These are phyloP conservation scores for Abrus pulchellus DNA, from an alignment of 306 rosid genomes.

Conservation along the genomic window DNA sequence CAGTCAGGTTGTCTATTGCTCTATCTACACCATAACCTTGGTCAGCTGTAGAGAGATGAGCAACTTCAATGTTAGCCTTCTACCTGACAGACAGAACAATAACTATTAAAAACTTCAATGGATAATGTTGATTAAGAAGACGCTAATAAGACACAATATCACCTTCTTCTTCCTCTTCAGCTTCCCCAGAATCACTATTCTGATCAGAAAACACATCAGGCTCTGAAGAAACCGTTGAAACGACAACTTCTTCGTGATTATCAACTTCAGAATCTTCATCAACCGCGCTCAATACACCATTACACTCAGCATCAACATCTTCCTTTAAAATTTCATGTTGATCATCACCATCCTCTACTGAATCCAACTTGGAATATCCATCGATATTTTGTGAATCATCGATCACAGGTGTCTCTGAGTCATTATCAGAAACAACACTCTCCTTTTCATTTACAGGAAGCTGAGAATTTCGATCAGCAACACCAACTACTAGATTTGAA, in stretches of 20 bases:
- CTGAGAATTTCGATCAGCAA: constrained; percentile 46
- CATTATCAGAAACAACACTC: constrained; percentile 39
- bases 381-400: constrained; percentile 33
- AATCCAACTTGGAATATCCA: constrained; percentile 39
- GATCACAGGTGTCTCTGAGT: constrained; percentile 30
- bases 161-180: constrained; percentile 52
- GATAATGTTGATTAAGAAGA: constrained; percentile 41
- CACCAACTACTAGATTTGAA: constrained; percentile 40
- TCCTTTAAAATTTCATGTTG: constrained; percentile 18
- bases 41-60: constrained; percentile 63
- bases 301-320: constrained; percentile 40
- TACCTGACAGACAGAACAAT: constrained; percentile 56
- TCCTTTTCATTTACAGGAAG: constrained; percentile 31
- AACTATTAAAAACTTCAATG: constrained; percentile 52
- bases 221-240: constrained; percentile 33
- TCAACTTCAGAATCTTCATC: constrained; percentile 42
- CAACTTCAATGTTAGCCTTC: constrained; percentile 65
- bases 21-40: constrained; percentile 30
- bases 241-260: constrained; percentile 22
- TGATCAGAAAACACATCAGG: constrained; percentile 35
- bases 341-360: constrained; percentile 46
- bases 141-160: constrained; percentile 40
- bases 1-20: constrained; percentile 15
- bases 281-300: constrained; percentile 30
- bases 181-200: constrained; percentile 39